These are phyloP conservation scores for Curvularia hawaiiensis DNA, from an alignment of 2,329 filamentous ascomycete species.

Conservation along the genomic window DNA sequence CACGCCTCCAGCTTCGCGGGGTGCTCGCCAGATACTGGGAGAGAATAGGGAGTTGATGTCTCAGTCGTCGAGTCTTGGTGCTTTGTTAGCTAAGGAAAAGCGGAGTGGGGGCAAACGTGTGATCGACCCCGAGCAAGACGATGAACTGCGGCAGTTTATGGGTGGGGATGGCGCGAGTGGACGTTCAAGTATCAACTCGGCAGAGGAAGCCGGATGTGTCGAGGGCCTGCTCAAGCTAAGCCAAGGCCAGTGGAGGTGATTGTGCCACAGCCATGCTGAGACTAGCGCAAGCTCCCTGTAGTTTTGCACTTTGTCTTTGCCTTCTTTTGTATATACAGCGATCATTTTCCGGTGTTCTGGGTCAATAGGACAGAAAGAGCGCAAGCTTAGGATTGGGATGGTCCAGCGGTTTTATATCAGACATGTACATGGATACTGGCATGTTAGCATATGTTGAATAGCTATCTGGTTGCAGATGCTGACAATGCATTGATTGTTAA, in stretches of 20 bases:
- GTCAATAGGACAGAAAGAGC: not conserved
- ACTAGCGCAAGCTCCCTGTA: not conserved
- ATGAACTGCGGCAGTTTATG: conserved; percentile 78
- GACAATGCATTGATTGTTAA: not conserved
- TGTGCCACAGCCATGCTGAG: not conserved
- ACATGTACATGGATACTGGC: not conserved
- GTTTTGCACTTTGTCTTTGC: not conserved
- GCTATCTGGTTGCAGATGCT: conserved; percentile 14
- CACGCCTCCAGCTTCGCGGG: conserved; percentile 41
- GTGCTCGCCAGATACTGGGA: conserved; percentile 51
- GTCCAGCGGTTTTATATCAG: not conserved
- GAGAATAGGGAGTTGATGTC: conserved; percentile 53
- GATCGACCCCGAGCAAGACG: conserved; percentile 57
- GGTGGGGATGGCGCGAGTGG: conserved; percentile 62
- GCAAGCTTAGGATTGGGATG: not conserved
- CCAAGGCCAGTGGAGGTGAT: conserved; percentile 80
- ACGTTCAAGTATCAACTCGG: conserved; percentile 58
- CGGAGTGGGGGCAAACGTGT: conserved; percentile 36
- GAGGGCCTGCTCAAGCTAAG: conserved; percentile 87
- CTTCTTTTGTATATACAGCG: conserved; percentile 2
- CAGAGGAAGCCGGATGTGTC: conserved; percentile 80
- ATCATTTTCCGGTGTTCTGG: conserved; percentile 4
- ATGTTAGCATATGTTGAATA: conserved; percentile 2
- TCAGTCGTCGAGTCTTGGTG: conserved; percentile 45
- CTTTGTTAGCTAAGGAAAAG: conserved; percentile 43